phyloP scores from a whole-genome alignment of 2,329 filamentous ascomycete genomes.

The Knufia petricola region DNA sequence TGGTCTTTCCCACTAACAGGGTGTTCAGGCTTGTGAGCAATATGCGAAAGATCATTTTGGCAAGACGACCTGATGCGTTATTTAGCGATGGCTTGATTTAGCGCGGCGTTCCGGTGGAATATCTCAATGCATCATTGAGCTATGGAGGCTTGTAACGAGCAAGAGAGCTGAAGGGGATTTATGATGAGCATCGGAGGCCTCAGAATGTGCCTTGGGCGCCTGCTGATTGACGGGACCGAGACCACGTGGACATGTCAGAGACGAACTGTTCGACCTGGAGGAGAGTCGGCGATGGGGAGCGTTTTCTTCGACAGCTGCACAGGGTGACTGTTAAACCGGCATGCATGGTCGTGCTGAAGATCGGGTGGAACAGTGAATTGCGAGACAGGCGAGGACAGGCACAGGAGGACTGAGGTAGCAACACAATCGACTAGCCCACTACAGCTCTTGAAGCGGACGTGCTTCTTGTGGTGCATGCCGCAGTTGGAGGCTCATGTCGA shows the following conservation, averaged over 20 bases:
- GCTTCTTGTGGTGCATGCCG: slow-evolving; percentile 3
- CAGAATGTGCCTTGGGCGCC: neutral
- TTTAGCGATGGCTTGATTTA: neutral
- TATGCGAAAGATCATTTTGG: slow-evolving; percentile 90
- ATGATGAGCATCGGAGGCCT: neutral
- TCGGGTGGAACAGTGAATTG: neutral
- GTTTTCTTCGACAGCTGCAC: neutral
- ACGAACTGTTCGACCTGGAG: neutral
- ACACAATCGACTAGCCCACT: too few relatives aligned
- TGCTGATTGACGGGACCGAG: neutral
- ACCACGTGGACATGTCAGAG: neutral
- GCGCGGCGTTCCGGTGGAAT: slow-evolving; percentile 6
- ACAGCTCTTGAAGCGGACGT: neutral
- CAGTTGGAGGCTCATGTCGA: neutral
- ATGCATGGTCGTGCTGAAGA: neutral
- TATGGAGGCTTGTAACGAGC: neutral
- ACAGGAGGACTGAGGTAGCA: neutral
- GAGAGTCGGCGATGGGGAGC: neutral
- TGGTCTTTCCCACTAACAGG: slow-evolving; percentile 1
- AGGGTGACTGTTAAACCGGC: neutral
- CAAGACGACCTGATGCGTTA: neutral
- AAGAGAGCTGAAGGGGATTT: neutral
- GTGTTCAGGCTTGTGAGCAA: slow-evolving; percentile 65
- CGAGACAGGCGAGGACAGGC: neutral
- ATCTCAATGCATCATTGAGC: neutral